Evolutionary conservation across 2,329 filamentous ascomycete species (phyloP).

Genomic region (Beauveria sp.): DNA sequence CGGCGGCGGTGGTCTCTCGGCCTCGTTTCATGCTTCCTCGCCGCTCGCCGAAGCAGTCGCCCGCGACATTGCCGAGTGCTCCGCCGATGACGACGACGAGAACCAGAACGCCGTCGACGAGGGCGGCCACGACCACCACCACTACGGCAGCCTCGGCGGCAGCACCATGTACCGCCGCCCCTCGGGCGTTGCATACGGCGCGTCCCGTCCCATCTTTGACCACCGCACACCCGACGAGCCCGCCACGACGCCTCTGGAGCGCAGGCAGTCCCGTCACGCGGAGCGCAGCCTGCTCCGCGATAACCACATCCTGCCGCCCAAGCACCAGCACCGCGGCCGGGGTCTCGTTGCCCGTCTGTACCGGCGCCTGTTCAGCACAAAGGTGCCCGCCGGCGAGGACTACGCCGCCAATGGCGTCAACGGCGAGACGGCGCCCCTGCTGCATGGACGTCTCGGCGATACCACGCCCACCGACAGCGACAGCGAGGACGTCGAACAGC

Average conservation of each 20-base stretch:
- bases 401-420: constrained; percentile 12
- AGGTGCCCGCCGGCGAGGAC: constrained; percentile 37
- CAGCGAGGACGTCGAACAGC: constrained; percentile 55
- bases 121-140: constrained; percentile 32
- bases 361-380: constrained; percentile 47
- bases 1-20: constrained; percentile 22
- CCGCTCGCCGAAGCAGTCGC: constrained; percentile 60
- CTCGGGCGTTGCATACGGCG: constrained; percentile 66
- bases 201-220: constrained; percentile 61
- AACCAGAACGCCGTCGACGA: constrained; percentile 24
- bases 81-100: constrained; percentile 47
- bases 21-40: constrained; percentile 52
- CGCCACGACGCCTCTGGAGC: constrained; percentile 46
- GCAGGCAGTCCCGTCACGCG: constrained; percentile 47
- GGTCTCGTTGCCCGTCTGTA: constrained; percentile 36
- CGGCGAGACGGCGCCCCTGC: constrained; percentile 34
- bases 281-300: constrained; percentile 56
- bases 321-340: constrained; percentile 34
- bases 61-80: constrained; percentile 57
- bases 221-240: constrained; percentile 41
- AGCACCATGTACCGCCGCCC: constrained; percentile 62
- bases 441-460: constrained; percentile 24
- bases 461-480: constrained; percentile 33
- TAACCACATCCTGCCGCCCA: constrained; percentile 58
- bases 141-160: constrained; percentile 3